phyloP scores from a whole-genome alignment of 2,329 filamentous ascomycete genomes.

The Zymoseptoria ardabiliae region DNA sequence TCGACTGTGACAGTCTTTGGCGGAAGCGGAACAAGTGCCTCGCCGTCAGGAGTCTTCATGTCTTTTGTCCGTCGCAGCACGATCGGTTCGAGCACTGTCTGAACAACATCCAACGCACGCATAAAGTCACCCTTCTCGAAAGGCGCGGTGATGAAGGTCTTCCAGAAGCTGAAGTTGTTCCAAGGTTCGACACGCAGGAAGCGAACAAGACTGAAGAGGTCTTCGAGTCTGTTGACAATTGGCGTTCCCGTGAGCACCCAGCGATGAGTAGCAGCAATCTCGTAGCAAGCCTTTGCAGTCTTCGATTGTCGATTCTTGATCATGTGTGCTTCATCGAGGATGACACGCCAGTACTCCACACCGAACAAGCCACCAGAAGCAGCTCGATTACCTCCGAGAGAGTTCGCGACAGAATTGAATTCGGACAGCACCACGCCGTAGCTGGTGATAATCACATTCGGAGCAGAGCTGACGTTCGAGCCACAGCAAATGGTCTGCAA shows the following conservation, averaged over 20 bases:
- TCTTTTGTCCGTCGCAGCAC: conserved; percentile 93
- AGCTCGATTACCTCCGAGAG: conserved; percentile 56
- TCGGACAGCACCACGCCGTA: conserved; percentile 90
- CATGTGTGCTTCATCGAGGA: conserved; percentile 88
- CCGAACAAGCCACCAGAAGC: conserved; percentile 64
- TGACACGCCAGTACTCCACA: conserved; percentile 87
- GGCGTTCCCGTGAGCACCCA: conserved; percentile 95
- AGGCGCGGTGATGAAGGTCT: conserved; percentile 94
- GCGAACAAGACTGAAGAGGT: conserved; percentile 84
- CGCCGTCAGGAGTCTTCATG: conserved; percentile 89
- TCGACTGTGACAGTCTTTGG: conserved; percentile 77
- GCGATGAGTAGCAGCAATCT: conserved; percentile 73
- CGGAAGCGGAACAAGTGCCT: conserved; percentile 74
- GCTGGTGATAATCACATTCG: conserved; percentile 88
- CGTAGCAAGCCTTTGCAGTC: conserved; percentile 90
- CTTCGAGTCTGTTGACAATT: conserved; percentile 91
- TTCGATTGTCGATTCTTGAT: conserved; percentile 87
- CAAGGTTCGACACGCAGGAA: conserved; percentile 94
- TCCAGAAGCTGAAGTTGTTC: conserved; percentile 99
- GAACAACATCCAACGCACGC: conserved; percentile 88
- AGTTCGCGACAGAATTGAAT: conserved; percentile 61
- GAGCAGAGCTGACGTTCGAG: conserved; percentile 65
- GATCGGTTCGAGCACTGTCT: conserved; percentile 92
- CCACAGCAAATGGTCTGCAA: conserved; percentile 71
- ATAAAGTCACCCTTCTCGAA: conserved; percentile 96